phyloP scores from a whole-genome alignment of 495 filamentous ascomycete species.

The Podospora sp. region DNA sequence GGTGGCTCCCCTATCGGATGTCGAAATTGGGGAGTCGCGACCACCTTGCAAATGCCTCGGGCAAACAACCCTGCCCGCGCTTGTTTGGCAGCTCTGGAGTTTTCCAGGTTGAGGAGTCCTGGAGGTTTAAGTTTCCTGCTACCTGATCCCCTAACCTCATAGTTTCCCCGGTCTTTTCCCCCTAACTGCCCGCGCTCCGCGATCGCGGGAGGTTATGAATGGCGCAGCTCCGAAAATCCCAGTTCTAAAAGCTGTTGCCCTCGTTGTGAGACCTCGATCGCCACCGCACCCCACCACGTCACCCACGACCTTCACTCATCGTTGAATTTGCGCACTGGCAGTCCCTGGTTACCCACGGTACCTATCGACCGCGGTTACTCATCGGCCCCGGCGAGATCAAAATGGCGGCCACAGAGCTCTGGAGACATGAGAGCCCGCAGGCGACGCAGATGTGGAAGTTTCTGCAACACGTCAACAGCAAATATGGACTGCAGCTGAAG shows the following conservation, averaged over 20 bases:
- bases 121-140: neutral
- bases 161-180: neutral
- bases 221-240: neutral
- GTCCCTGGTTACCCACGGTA: neutral
- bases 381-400: conserved; percentile 10
- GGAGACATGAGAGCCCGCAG: conserved; percentile 69
- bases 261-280: neutral
- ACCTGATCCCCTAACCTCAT: neutral
- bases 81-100: neutral
- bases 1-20: conserved; percentile 8
- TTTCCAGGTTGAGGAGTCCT: neutral
- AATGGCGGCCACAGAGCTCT: conserved; percentile 58
- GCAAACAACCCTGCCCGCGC: conserved; percentile 12
- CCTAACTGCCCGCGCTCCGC: neutral
- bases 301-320: neutral
- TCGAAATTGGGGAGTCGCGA: neutral
- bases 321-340: neutral
- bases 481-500: conserved; percentile 62
- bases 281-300: neutral
- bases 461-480: conserved; percentile 66
- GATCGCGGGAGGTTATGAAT: neutral
- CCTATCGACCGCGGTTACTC: neutral
- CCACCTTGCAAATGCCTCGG: conserved; percentile 9
- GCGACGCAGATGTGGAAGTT: conserved; percentile 72
- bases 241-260: neutral